These are phyloP conservation scores for Calonectria pseudoreteaudii DNA, from an alignment of 2,329 filamentous ascomycete genomes.

Conservation along the genomic window DNA sequence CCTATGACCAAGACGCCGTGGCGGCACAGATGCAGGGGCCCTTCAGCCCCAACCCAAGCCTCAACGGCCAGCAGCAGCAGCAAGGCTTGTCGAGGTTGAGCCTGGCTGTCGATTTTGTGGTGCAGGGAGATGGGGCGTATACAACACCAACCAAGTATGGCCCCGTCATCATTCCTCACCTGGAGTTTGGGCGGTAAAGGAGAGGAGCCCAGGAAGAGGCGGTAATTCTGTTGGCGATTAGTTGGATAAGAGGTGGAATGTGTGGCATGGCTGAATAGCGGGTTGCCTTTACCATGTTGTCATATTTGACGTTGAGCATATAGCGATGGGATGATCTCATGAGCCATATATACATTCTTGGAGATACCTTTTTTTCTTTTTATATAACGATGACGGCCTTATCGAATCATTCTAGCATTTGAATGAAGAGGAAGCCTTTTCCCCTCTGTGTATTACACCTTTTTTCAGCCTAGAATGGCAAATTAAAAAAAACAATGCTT, in stretches of 20 bases:
- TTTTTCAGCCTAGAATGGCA: not conserved
- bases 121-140: conserved; percentile 89
- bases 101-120: conserved; percentile 94
- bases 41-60: conserved; percentile 53
- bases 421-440: conserved; percentile 10
- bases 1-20: conserved; percentile 88
- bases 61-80: conserved; percentile 50
- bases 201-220: not conserved
- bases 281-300: not conserved
- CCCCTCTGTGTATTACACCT: conserved; percentile 11
- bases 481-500: not conserved
- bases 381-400: conserved; percentile 23
- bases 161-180: conserved; percentile 91
- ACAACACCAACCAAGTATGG: conserved; percentile 93
- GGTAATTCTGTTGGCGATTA: not conserved
- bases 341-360: conserved; percentile 34
- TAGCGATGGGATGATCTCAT: conserved; percentile 35
- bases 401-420: not conserved
- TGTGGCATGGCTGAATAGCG: not conserved
- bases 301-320: conserved; percentile 27
- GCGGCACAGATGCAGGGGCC: conserved; percentile 49
- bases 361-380: conserved; percentile 38
- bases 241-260: not conserved
- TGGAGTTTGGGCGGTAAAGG: conserved; percentile 74
- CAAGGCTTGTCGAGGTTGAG: conserved; percentile 76